Evolutionary conservation across 306 rosid genomes (phyloP), one percentile per base, ranked within the genome.

Genomic region (Pueraria montana): DNA sequence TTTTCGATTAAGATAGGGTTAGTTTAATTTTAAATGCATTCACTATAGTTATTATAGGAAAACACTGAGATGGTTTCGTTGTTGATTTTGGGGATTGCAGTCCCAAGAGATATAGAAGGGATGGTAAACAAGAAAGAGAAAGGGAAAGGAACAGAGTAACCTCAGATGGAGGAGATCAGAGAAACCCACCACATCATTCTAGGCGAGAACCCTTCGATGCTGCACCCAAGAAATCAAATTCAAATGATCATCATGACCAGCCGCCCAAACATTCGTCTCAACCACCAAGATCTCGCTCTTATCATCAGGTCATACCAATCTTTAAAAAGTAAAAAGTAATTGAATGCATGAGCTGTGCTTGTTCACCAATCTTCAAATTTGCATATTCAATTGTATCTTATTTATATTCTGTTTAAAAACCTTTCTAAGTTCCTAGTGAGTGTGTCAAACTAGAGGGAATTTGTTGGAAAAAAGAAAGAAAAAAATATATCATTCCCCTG

Each of bases 91-190:
- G 71, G 18, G 59, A 48, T 74, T 72, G 32, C 85, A 93, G 99
- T 84, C 92, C 96, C 21, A 93, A 90, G 91, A 87, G 93, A 85
- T 86, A 87, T 42, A 92, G 91, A 90, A 96, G 94, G 87, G 94
- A 90, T 87, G 91, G 83, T 49, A 87, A 84, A 65, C 88, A 82
- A 24, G 87, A 85, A 52, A 86, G 80, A 32, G 91, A 76, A 78
- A 85, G 84, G 34, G 84, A 80, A 27, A 87, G 83, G 11, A 91
- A 87, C 59, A 91, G 89, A 87, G 67, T 82, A 34, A 66, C 85
- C 30, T 10, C 78, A 21, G 78, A 76, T 76, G 78, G 30, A n/a
- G 81, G 89, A 75, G 82, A 83, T 72, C 87, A 74, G 32, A 91
- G 89, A 78, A 89, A 78, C 38, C 83, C 21, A 46, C 62, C 75